Percentiles rank a stretch among this genome's conserved stretches.
Conservation (phyloP, 2,329 filamentous ascomycete species). For the Trichoderma breve region DNA sequence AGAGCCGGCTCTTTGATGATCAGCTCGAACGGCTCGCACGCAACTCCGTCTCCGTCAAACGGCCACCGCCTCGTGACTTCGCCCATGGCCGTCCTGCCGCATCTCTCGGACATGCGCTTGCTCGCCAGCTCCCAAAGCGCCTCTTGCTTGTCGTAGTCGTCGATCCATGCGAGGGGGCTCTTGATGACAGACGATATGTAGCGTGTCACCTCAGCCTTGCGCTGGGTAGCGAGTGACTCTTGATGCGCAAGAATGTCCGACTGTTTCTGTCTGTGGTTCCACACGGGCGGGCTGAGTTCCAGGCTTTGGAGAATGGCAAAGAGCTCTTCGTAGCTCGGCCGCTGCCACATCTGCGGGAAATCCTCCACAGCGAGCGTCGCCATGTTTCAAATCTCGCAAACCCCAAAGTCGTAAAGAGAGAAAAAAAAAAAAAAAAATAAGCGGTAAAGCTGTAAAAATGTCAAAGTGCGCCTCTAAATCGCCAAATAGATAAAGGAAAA, state of each 20-base stretch:
- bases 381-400: slow-evolving; percentile 26
- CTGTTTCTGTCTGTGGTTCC: slow-evolving; percentile 51
- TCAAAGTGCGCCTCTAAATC: not conserved
- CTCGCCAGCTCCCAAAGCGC: slow-evolving; percentile 76
- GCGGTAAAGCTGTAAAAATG: not conserved
- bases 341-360: slow-evolving; percentile 79
- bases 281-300: slow-evolving; percentile 64
- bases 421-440: not conserved
- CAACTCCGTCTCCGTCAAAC: slow-evolving; percentile 35
- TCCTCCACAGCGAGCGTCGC: slow-evolving; percentile 47
- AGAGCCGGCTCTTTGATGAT: slow-evolving; percentile 81
- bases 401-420: not conserved
- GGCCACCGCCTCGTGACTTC: slow-evolving; percentile 57
- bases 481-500: not conserved
- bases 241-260: slow-evolving; percentile 42
- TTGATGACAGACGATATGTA: slow-evolving; percentile 70
- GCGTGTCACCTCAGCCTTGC: slow-evolving; percentile 53
- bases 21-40: slow-evolving; percentile 55
- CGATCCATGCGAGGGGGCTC: slow-evolving; percentile 66
- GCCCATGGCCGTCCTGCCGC: slow-evolving; percentile 66
- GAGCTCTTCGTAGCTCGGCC: slow-evolving; percentile 64
- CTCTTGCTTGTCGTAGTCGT: slow-evolving; percentile 64
- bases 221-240: slow-evolving; percentile 40
- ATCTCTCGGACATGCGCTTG: slow-evolving; percentile 76
- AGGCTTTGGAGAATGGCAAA: slow-evolving; percentile 65